These are phyloP conservation scores for Suillus americanus DNA, from an alignment of 768 basidiomycete species.

Conservation along the genomic window DNA sequence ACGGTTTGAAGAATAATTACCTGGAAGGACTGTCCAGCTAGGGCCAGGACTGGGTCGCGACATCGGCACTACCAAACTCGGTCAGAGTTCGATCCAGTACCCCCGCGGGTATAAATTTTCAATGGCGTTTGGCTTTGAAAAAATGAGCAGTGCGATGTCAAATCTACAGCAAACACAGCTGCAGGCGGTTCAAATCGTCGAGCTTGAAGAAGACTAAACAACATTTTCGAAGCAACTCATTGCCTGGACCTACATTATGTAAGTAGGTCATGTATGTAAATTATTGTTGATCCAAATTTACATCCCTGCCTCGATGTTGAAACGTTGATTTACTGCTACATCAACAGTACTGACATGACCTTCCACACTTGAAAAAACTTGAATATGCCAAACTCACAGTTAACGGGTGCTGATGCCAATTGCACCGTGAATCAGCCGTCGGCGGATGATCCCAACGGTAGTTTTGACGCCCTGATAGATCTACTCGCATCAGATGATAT, in stretches of 20 bases:
- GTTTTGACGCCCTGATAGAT: conserved; percentile 30
- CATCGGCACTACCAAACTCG: conserved; percentile 1
- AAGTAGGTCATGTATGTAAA: not conserved
- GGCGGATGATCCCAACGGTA: conserved; percentile 13
- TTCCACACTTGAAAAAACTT: not conserved
- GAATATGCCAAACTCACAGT: not conserved
- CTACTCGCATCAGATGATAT: conserved; percentile 29
- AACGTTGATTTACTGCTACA: not conserved
- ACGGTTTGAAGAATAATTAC: conserved; percentile 9
- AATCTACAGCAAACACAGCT: not conserved
- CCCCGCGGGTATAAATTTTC: not conserved
- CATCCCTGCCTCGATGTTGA: not conserved
- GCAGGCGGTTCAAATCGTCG: not conserved
- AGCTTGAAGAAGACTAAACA: not conserved
- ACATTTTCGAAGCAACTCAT: not conserved
- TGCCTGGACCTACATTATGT: conserved; percentile 2
- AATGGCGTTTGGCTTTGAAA: not conserved
- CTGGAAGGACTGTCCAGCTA: conserved; percentile 27
- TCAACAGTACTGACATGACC: not conserved
- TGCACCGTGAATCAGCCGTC: not conserved
- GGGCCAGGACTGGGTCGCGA: conserved; percentile 22
- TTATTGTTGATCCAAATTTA: not conserved
- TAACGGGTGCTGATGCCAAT: no score
- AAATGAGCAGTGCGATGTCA: not conserved
- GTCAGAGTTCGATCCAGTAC: not conserved